phyloP scores from a whole-genome alignment of 495 filamentous ascomycete species.

The Choiromyces venosus region DNA sequence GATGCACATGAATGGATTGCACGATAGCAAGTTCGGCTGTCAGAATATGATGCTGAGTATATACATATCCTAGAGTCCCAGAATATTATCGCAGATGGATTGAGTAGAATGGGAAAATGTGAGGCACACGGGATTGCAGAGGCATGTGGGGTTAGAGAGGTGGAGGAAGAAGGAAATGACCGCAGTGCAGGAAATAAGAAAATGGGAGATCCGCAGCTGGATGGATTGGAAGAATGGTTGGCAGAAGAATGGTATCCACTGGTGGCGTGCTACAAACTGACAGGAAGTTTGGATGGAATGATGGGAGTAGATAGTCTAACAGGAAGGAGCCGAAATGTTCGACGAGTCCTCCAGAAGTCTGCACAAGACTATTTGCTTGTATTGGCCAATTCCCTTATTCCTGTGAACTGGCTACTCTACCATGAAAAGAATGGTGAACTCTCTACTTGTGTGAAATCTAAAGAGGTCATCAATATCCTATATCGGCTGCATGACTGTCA shows the following conservation, averaged over 20 bases:
- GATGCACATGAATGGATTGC: no score
- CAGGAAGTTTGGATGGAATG: neutral
- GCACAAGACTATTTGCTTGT: neutral
- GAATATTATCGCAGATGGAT: neutral
- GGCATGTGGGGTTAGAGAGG: neutral
- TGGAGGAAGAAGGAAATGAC: neutral
- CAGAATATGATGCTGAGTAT: no score
- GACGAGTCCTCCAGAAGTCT: neutral
- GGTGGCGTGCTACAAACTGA: neutral
- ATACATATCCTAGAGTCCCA: neutral
- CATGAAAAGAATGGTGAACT: no score
- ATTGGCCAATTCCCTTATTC: neutral
- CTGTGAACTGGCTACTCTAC: no score
- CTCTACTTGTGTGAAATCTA: no score
- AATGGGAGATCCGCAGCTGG: no score
- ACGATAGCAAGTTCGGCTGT: no score
- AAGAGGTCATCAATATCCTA: neutral
- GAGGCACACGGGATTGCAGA: neutral
- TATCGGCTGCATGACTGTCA: slow-evolving; percentile 4
- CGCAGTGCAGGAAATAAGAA: no score
- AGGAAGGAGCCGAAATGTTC: neutral
- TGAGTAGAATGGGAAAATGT: neutral
- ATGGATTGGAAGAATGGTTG: neutral
- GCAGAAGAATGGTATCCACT: neutral
- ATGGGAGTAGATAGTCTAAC: no score